phyloP scores from a whole-genome alignment of 2,329 filamentous ascomycete species.

The Zymoseptoria passerinii region DNA sequence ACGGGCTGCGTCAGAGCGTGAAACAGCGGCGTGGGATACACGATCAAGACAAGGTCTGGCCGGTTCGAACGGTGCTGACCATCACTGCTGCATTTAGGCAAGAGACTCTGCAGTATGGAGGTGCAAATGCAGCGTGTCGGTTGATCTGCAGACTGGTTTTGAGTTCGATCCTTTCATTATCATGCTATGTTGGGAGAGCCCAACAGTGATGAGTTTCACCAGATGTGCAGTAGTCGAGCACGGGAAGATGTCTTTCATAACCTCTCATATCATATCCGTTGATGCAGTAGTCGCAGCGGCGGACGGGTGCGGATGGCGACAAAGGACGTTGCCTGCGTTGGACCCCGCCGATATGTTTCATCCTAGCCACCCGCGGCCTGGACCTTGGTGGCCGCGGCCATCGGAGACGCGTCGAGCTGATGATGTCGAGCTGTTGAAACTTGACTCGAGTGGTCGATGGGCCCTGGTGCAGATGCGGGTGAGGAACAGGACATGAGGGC shows the following conservation, averaged over 20 bases:
- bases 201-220: background rate
- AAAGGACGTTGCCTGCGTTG: background rate
- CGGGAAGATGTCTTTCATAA: too few relatives aligned
- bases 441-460: background rate
- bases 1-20: conserved; percentile 11
- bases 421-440: background rate
- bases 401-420: background rate
- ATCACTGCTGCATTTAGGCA: background rate
- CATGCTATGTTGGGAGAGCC: background rate
- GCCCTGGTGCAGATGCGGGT: too few relatives aligned
- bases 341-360: background rate
- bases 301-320: background rate
- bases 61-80: background rate
- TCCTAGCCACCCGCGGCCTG: background rate
- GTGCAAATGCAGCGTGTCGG: background rate
- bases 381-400: background rate
- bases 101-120: background rate
- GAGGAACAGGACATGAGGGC: background rate
- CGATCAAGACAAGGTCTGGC: background rate
- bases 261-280: too few relatives aligned
- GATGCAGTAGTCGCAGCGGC: background rate
- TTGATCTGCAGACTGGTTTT: background rate
- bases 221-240: background rate
- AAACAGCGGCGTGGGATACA: conserved; percentile 17
- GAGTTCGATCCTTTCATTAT: too few relatives aligned